These are phyloP conservation scores for Platanthera guangdongensis DNA, from an alignment of 106 monocot species.

Conservation along the genomic window DNA sequence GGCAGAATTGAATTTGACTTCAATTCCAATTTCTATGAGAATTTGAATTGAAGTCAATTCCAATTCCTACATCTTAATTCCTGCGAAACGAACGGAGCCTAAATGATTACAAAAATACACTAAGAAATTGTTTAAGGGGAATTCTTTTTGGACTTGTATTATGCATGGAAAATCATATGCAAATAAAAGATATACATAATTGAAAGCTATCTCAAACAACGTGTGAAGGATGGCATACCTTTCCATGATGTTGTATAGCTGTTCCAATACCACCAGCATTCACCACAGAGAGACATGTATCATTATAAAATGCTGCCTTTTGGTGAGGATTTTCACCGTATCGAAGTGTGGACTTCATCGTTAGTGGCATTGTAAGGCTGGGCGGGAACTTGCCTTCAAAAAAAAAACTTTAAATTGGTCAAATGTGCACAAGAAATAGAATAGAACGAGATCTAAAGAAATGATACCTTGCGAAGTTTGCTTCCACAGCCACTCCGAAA, in stretches of 20 bases:
- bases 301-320: conserved; percentile 82
- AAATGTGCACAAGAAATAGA: neutral
- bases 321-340: conserved; percentile 99
- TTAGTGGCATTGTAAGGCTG: conserved; percentile 64
- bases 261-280: conserved; percentile 95
- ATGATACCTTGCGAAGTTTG: conserved; percentile 54
- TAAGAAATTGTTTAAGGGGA: neutral
- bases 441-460: neutral
- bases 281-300: conserved; percentile 80
- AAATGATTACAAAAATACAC: neutral
- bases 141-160: neutral
- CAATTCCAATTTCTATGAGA: no score
- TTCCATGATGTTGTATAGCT: conserved; percentile 88
- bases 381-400: conserved; percentile 68
- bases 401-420: conserved; percentile 3
- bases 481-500: conserved; percentile 98
- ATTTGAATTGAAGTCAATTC: no score
- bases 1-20: no score
- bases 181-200: neutral
- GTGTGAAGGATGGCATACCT: conserved; percentile 30
- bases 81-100: no score
- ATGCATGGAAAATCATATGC: neutral
- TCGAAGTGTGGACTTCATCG: conserved; percentile 55
- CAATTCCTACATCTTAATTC: no score
- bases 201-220: neutral